Conservation (phyloP, 2,329 filamentous ascomycete genomes). For the Colletotrichum sp. region DNA sequence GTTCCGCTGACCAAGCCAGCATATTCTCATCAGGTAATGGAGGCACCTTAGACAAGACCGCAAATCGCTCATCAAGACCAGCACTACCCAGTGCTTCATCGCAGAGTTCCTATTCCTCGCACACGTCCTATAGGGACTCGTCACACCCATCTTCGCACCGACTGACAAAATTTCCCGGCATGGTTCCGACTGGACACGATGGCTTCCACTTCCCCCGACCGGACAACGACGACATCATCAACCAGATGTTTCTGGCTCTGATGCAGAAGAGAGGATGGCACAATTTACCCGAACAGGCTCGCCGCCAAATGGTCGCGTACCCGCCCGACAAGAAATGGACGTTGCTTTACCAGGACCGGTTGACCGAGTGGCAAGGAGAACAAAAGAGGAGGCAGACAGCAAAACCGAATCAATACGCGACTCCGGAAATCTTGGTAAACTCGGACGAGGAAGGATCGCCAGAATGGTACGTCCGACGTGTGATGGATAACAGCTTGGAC, state of each 20-base stretch:
- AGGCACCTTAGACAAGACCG: constrained; percentile 44
- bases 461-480: constrained; percentile 96
- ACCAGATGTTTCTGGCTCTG: constrained; percentile 88
- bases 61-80: constrained; percentile 54
- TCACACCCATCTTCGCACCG: constrained; percentile 60
- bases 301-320: constrained; percentile 95
- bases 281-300: constrained; percentile 92
- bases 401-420: constrained; percentile 69
- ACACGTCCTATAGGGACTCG: constrained; percentile 36
- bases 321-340: constrained; percentile 97
- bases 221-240: constrained; percentile 81
- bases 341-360: constrained; percentile 89
- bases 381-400: constrained; percentile 84
- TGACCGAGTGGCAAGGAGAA: constrained; percentile 93
- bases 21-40: constrained; percentile 64
- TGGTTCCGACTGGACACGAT: constrained; percentile 42
- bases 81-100: constrained; percentile 61
- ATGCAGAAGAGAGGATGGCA: constrained; percentile 99
- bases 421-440: constrained; percentile 73
- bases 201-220: constrained; percentile 72
- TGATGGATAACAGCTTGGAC: constrained; percentile 94
- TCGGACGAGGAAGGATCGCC: constrained; percentile 95
- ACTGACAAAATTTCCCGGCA: constrained; percentile 56
- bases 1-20: constrained; percentile 58
- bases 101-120: constrained; percentile 57